phyloP scores from a whole-genome alignment of 306 rosid species.

The Rubus parviflorus region DNA sequence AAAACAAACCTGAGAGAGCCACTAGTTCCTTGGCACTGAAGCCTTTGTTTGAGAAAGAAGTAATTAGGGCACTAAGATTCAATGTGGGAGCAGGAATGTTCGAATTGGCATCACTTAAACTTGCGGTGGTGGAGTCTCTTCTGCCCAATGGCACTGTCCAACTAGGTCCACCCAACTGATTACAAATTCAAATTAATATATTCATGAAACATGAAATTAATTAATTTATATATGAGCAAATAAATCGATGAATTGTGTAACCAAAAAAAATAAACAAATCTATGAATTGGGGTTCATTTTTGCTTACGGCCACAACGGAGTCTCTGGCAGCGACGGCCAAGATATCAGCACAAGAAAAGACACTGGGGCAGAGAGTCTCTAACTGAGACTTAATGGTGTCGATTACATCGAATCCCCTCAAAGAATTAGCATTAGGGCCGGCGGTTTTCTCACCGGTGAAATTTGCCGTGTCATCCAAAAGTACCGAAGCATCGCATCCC shows the following conservation, averaged over 20 bases:
- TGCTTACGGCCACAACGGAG: constrained; percentile 53
- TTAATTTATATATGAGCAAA: neutral
- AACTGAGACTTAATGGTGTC: constrained; percentile 52
- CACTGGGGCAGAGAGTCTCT: constrained; percentile 47
- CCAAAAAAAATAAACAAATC: neutral
- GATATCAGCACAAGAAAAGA: constrained; percentile 70
- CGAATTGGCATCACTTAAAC: constrained; percentile 46
- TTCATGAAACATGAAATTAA: neutral
- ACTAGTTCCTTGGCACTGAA: constrained; percentile 52
- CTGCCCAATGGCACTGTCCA: constrained; percentile 60
- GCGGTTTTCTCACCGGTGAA: constrained; percentile 70
- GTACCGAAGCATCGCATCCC: constrained; percentile 77
- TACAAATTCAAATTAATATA: neutral
- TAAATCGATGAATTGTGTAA: too few species aligned
- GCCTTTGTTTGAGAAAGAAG: constrained; percentile 57
- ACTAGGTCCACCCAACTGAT: constrained; percentile 56
- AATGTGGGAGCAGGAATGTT: constrained; percentile 45
- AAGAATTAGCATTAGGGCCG: constrained; percentile 44
- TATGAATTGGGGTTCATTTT: neutral
- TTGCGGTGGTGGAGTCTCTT: constrained; percentile 76
- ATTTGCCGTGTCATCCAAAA: constrained; percentile 59
- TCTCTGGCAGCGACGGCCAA: constrained; percentile 63
- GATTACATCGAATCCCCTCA: constrained; percentile 57
- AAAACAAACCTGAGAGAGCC: constrained; percentile 55
- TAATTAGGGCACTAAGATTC: constrained; percentile 39